Conservation (phyloP, 257 asterid species). For the Nicotiana benthamiana region DNA sequence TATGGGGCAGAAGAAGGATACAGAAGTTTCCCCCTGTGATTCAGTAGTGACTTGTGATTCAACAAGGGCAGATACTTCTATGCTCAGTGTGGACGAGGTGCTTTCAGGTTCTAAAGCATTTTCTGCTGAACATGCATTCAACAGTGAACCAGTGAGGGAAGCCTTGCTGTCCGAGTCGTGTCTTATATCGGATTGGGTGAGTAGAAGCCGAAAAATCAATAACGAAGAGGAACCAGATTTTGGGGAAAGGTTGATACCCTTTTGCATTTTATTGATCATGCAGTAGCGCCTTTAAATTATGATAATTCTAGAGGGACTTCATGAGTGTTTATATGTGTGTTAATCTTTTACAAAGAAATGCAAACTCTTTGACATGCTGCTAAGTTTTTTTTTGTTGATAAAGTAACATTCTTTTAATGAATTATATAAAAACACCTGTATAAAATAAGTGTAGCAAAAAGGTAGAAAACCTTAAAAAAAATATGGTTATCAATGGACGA, state of each 20-base stretch:
- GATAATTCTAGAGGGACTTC: not conserved
- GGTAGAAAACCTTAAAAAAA: too few species aligned
- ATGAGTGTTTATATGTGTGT: not conserved
- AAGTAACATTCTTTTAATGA: too few species aligned
- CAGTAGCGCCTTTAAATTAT: not conserved
- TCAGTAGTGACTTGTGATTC: conserved; percentile 30
- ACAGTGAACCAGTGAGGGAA: conserved; percentile 41
- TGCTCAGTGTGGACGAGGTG: conserved; percentile 34
- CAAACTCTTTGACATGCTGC: not conserved
- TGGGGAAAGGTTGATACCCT: conserved; percentile 75
- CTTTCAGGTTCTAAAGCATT: conserved; percentile 26
- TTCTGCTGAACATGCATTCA: conserved; percentile 23
- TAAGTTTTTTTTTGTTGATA: not conserved
- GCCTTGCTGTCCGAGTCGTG: conserved; percentile 68
- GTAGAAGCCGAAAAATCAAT: conserved; percentile 37
- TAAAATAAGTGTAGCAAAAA: too few species aligned
- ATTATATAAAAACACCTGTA: too few species aligned
- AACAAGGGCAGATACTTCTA: conserved; percentile 31
- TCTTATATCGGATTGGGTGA: conserved; percentile 90
- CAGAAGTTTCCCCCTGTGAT: conserved; percentile 15
- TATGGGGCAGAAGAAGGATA: conserved; percentile 24
- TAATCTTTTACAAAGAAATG: not conserved
- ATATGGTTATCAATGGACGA: too few species aligned
- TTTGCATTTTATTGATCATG: conserved; percentile 1
- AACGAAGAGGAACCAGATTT: conserved; percentile 72